Conservation (phyloP, 1,284 basidiomycete species). For the Coriolopsis trogii region DNA sequence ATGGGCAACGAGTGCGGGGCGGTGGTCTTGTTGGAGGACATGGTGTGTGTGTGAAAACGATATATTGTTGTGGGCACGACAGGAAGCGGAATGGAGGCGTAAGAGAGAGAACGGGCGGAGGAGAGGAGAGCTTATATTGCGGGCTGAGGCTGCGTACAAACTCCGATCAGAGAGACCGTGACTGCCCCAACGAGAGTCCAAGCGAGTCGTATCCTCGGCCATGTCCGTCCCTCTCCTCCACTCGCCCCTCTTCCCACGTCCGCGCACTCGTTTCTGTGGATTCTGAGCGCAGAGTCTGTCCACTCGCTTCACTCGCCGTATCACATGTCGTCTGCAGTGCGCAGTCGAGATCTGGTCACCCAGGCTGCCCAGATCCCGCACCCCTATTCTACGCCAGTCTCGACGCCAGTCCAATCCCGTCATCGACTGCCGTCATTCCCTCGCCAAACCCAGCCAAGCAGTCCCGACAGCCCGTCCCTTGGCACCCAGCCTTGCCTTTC, state of each 20-base stretch:
- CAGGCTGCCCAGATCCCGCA: too few relatives aligned
- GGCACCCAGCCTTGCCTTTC: too few relatives aligned
- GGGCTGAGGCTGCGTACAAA: constrained; percentile 8
- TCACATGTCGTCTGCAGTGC: too few relatives aligned
- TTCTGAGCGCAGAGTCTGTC: neutral
- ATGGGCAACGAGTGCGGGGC: constrained; percentile 63
- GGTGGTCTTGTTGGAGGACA: constrained; percentile 28
- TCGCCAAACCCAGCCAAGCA: neutral
- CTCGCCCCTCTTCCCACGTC: too few relatives aligned
- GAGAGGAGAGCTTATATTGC: constrained; percentile 17
- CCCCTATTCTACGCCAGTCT: neutral
- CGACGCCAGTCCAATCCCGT: constrained; percentile 3
- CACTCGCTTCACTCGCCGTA: neutral
- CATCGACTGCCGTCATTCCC: constrained; percentile 14
- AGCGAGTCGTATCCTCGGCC: too few relatives aligned
- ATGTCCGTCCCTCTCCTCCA: constrained; percentile 13
- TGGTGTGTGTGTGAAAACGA: constrained; percentile 6
- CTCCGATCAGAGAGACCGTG: constrained; percentile 25
- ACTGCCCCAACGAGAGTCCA: constrained; percentile 10
- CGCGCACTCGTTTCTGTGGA: too few relatives aligned
- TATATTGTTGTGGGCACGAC: constrained; percentile 3
- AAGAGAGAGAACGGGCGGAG: constrained; percentile 7
- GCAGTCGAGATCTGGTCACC: too few relatives aligned
- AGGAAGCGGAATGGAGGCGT: neutral
- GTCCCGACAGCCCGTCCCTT: neutral